phyloP scores from a whole-genome alignment of 169 alveolate species.

The Ichthyophthirius multifiliis region DNA sequence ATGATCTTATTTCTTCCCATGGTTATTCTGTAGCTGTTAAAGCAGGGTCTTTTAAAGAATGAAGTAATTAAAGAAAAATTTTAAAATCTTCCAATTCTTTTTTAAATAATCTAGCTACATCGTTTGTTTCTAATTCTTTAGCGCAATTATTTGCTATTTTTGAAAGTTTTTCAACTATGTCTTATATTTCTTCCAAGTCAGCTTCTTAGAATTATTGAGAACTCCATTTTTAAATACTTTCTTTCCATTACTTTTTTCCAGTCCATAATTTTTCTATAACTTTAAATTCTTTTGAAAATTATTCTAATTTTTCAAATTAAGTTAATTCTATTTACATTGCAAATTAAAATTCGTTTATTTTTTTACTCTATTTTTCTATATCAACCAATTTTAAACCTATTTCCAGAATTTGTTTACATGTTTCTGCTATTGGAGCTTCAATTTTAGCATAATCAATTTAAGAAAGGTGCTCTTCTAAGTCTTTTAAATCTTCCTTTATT shows the following conservation, averaged over 20 bases:
- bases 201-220: slow-evolving; percentile 28
- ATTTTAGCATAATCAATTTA: not conserved
- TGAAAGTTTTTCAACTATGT: slow-evolving; percentile 31
- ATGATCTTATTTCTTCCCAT: slow-evolving; percentile 47
- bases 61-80: slow-evolving; percentile 42
- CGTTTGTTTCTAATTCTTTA: slow-evolving; percentile 41
- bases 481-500: slow-evolving; percentile 33
- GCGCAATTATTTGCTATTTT: slow-evolving; percentile 38
- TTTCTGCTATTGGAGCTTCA: not conserved
- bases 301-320: slow-evolving; percentile 52
- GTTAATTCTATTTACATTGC: slow-evolving; percentile 49
- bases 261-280: slow-evolving; percentile 52
- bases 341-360: slow-evolving; percentile 43
- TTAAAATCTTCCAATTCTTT: slow-evolving; percentile 45
- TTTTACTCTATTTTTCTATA: slow-evolving; percentile 4
- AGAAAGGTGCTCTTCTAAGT: slow-evolving; percentile 30
- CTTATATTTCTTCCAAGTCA: slow-evolving; percentile 48
- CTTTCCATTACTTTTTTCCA: slow-evolving; percentile 46
- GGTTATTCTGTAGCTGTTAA: slow-evolving; percentile 71
- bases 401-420: not conserved
- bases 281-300: slow-evolving; percentile 30
- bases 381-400: not conserved
- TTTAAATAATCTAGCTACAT: slow-evolving; percentile 45
- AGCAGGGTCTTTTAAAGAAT: slow-evolving; percentile 51
- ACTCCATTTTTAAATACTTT: too few relatives aligned